These are phyloP conservation scores for Teunomyces aglyptinius DNA, from an alignment of 805 yeast species.

Conservation along the genomic window DNA sequence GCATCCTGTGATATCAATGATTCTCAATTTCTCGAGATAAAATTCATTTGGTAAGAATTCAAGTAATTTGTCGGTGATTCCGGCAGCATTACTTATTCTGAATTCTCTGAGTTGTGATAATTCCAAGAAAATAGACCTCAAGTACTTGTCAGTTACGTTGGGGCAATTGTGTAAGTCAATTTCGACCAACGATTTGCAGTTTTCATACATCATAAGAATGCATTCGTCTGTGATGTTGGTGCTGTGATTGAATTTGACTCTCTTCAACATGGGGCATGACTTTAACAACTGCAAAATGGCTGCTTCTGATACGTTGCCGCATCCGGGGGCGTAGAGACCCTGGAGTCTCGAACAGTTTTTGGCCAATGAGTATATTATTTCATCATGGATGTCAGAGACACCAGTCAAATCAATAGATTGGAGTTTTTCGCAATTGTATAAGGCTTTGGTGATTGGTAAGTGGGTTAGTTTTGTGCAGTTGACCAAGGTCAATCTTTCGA, in stretches of 20 bases:
- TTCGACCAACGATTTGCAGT: conserved; percentile 81
- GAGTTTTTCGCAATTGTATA: conserved; percentile 63
- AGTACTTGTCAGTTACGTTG: conserved; percentile 63
- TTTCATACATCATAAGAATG: conserved; percentile 56
- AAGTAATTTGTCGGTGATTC: conserved; percentile 68
- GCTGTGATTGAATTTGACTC: conserved; percentile 80
- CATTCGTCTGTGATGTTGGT: conserved; percentile 61
- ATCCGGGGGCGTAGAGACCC: conserved; percentile 87
- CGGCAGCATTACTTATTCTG: conserved; percentile 70
- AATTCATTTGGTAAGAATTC: conserved; percentile 47
- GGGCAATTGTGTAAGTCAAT: conserved; percentile 84
- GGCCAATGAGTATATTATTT: conserved; percentile 66
- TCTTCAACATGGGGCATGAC: conserved; percentile 70
- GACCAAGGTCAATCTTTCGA: conserved; percentile 84
- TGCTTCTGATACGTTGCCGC: conserved; percentile 63
- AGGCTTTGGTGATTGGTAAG: conserved; percentile 56
- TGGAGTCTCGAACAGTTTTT: conserved; percentile 72
- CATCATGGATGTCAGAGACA: conserved; percentile 62
- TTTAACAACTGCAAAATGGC: conserved; percentile 59
- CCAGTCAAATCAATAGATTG: conserved; percentile 90
- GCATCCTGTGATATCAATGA: conserved; percentile 84
- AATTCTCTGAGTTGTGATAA: conserved; percentile 80
- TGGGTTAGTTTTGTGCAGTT: conserved; percentile 69
- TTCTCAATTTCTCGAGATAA: conserved; percentile 64
- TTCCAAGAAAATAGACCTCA: conserved; percentile 54